Percentiles rank a stretch among this genome's conserved stretches.
phyloP scores from a whole-genome alignment of 1,139 yeast genomes.

The Suhomyces taliae region DNA sequence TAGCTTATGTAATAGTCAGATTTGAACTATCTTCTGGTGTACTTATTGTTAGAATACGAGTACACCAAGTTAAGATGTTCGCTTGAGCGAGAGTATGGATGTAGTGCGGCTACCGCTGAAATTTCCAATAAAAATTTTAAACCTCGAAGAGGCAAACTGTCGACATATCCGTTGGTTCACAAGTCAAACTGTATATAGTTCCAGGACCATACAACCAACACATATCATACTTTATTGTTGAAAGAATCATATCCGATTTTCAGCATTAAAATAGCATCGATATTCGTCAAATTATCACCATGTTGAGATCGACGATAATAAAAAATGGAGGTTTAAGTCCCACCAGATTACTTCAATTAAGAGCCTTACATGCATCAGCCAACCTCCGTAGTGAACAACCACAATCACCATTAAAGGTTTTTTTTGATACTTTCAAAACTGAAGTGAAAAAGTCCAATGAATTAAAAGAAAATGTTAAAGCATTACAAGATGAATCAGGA shows the following conservation, averaged over 20 bases:
- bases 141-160: not conserved
- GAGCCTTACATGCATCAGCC: constrained; percentile 14
- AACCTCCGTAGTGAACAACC: constrained; percentile 20
- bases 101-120: constrained; percentile 7
- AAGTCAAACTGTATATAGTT: constrained; percentile 3
- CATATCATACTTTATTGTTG: not conserved
- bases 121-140: constrained; percentile 6
- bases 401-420: constrained; percentile 87
- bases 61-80: no score
- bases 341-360: constrained; percentile 1
- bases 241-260: not conserved
- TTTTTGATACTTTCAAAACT: constrained; percentile 83
- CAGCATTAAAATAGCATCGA: not conserved
- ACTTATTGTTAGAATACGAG: not conserved
- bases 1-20: no score
- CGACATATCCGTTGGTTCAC: not conserved
- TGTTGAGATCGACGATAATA: constrained; percentile 15
- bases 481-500: constrained; percentile 95
- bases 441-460: constrained; percentile 93
- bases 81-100: no score
- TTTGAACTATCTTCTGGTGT: no score
- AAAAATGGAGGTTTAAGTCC: constrained; percentile 1
- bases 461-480: constrained; percentile 88
- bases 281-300: constrained; percentile 1
- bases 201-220: not conserved